Conservation (phyloP, 441 rosid species). For the Gossypium davidsonii region DNA sequence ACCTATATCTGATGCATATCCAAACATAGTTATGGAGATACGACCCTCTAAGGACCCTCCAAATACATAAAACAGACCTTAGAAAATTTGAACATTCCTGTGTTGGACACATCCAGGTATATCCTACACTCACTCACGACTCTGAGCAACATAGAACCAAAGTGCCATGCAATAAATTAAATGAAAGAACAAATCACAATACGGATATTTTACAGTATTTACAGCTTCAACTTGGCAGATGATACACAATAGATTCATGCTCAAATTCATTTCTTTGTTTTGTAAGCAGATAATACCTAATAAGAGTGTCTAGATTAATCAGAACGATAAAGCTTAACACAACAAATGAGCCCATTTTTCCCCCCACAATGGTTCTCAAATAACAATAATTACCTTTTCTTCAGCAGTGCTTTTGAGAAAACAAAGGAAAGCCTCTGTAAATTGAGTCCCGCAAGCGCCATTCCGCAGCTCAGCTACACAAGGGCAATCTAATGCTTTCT, state of each 20-base stretch:
- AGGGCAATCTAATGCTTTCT: constrained; percentile 83
- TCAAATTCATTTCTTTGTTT: background rate
- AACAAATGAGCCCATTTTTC: background rate
- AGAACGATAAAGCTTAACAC: background rate
- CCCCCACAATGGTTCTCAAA: background rate
- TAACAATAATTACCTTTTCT: constrained; percentile 53
- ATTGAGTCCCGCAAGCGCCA: constrained; percentile 67
- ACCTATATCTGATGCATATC: background rate
- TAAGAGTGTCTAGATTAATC: background rate
- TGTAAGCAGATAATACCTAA: background rate
- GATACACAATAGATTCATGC: background rate
- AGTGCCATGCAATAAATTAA: background rate
- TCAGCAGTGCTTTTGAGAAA: constrained; percentile 75
- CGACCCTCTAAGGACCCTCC: background rate
- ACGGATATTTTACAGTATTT: background rate
- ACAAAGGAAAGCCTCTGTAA: constrained; percentile 82
- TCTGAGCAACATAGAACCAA: background rate
- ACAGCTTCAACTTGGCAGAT: background rate
- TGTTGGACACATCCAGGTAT: background rate
- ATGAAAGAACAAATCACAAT: background rate
- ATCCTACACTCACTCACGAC: background rate
- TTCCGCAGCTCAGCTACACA: constrained; percentile 78
- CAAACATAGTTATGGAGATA: background rate
- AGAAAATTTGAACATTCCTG: background rate
- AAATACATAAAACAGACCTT: too few species aligned